Evolutionary conservation across 1,284 basidiomycete genomes (phyloP).

Genomic region (Wallemia ichthyophaga): DNA sequence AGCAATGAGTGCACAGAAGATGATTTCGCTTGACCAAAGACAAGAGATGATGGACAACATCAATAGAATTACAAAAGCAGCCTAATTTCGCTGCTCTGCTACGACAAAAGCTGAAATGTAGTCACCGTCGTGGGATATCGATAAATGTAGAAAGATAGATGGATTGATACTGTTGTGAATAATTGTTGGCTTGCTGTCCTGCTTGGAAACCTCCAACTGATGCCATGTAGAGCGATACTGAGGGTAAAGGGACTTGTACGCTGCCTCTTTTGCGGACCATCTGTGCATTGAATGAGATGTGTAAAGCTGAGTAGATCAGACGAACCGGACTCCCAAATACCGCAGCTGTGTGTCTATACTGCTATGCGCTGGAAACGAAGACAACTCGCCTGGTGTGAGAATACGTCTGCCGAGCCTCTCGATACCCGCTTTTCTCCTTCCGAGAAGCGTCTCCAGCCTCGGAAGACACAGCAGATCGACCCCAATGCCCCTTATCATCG

Average conservation of each 20-base stretch:
- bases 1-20: not conserved
- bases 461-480: not conserved
- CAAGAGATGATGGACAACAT: not conserved
- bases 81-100: constrained; percentile 1
- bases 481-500: not conserved
- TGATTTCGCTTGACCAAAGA: not conserved
- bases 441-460: not conserved
- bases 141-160: constrained; percentile 5
- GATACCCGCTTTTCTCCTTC: not conserved
- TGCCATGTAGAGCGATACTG: constrained; percentile 7
- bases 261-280: constrained; percentile 14
- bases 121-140: constrained; percentile 9
- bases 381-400: not conserved
- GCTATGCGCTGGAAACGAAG: not conserved
- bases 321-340: not conserved
- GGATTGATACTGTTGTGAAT: not conserved
- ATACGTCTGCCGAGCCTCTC: not conserved
- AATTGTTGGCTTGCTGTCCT: constrained; percentile 4
- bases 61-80: not conserved
- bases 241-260: constrained; percentile 12
- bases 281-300: constrained; percentile 3
- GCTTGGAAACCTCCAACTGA: constrained; percentile 6
- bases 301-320: too few species aligned
- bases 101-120: constrained; percentile 8
- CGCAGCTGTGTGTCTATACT: not conserved